A percentile compares a stretch with the other conserved stretches of the same genome.
phyloP scores from a whole-genome alignment of 2,329 filamentous ascomycete species.

The Cadophora gregata region DNA sequence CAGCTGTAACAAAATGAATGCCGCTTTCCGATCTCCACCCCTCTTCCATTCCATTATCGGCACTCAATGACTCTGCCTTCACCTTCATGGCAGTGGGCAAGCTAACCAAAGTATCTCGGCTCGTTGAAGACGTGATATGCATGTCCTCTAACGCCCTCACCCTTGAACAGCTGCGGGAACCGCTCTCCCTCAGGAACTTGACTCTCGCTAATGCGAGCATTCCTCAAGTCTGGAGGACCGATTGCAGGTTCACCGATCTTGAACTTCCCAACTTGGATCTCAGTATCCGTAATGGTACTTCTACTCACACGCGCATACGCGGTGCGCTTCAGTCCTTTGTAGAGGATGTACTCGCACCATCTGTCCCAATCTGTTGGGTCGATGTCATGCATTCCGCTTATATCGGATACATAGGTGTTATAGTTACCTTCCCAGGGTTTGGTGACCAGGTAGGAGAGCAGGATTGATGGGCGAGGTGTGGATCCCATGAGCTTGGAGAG shows the following conservation, averaged over 20 bases:
- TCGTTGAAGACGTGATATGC: conserved; percentile 95
- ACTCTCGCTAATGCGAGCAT: conserved; percentile 66
- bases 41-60: not conserved
- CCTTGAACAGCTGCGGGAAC: conserved; percentile 86
- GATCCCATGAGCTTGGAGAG: conserved; percentile 87
- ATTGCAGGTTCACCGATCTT: conserved; percentile 74
- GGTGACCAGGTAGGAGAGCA: conserved; percentile 92
- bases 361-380: conserved; percentile 92
- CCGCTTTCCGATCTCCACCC: not conserved
- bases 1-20: not conserved
- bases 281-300: conserved; percentile 94
- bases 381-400: conserved; percentile 93
- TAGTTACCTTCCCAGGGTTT: conserved; percentile 93
- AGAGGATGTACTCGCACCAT: conserved; percentile 99
- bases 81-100: not conserved
- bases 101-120: conserved; percentile 70
- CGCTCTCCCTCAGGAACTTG: conserved; percentile 78
- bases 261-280: conserved; percentile 96
- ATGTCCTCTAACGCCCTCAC: conserved; percentile 86
- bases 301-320: conserved; percentile 91
- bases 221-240: conserved; percentile 64
- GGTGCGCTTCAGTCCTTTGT: conserved; percentile 83
- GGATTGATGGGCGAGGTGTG: conserved; percentile 77
- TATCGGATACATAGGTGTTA: conserved; percentile 88
- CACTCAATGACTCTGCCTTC: not conserved